Evolutionary conservation across 1,284 basidiomycete genomes (phyloP), one percentile per base, ranked within the genome.

Genomic region (Pseudozyma pruni): DNA sequence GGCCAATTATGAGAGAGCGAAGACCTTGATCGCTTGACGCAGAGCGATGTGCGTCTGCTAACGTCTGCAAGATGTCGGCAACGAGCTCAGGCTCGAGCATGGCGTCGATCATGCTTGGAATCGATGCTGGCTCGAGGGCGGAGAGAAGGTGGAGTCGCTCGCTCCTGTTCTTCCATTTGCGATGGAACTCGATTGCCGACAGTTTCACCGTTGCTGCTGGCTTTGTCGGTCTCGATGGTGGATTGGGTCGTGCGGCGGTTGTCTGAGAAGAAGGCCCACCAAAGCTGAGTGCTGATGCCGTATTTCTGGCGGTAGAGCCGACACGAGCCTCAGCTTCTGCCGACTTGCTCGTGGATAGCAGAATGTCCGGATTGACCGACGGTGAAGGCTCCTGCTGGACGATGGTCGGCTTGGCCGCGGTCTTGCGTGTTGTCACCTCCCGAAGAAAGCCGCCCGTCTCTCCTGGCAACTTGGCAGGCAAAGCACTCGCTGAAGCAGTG

Each of bases 151-250:
- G 4, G 35, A 57, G 9, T 9, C 58, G 64, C 0, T 32, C 43
- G 13, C 33, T 5, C 46, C 47, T 58, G 48, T 53, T 52, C 43
- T 73, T 75, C 64, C 64, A 68, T 22, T 45, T 59, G 17, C 61
- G 59, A 17, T 70, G 54, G 32, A 70, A 75, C 23, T 73, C 73
- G 25, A 70, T 57, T 13, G 68, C 54, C 13, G 57, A 52, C 38
- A 67, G 43, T 22, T 43, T 61, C 9, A 27, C 29, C 8, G 38
- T 10, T 2, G 31, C n/a, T 8, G 32, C 1, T 17, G n/a, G 35
- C 2, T 22, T 5, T 38, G 17, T 19, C 3, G 29, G 37, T 16
- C 13, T 38, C 2, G 23, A 4, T 22, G 35, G 56, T 8, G 27
- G 42, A 9, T 20, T n/a, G 2, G 38, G 17, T 16, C 29, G 8